Conservation (phyloP, 257 asterid genomes). For the Ballota nigra region DNA sequence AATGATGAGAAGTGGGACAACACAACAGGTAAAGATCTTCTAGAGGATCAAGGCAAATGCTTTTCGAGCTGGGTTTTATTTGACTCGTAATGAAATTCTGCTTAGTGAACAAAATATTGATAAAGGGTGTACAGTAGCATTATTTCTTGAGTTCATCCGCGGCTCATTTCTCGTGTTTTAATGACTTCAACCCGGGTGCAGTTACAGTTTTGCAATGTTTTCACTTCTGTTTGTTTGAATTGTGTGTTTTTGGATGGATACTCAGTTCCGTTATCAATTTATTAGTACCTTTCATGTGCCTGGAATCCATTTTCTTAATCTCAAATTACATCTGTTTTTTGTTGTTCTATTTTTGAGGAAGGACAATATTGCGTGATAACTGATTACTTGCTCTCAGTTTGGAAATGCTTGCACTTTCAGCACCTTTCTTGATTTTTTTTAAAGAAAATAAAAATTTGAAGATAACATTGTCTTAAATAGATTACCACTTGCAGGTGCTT, state of each 20-base stretch:
- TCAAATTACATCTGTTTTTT: too few species aligned
- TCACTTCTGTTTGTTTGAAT: slow-evolving; percentile 17
- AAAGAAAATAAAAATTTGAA: neutral
- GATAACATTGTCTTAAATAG: neutral
- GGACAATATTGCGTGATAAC: too few species aligned
- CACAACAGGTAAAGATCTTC: slow-evolving; percentile 59
- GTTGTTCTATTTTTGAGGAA: too few species aligned
- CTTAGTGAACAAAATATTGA: slow-evolving; percentile 6
- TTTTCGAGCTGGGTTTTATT: slow-evolving; percentile 18
- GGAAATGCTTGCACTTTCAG: neutral
- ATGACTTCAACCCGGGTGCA: slow-evolving; percentile 1
- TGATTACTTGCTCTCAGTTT: slow-evolving; percentile 6
- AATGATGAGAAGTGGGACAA: slow-evolving; percentile 92
- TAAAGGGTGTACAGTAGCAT: neutral
- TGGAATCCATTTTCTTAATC: too few species aligned
- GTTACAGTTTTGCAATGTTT: slow-evolving; percentile 22
- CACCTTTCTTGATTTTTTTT: neutral
- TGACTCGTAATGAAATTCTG: neutral
- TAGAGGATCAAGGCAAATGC: slow-evolving; percentile 25
- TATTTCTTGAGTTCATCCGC: neutral
- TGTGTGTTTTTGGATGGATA: neutral
- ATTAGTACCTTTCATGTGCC: too few species aligned
- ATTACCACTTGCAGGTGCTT: neutral
- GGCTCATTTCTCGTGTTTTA: slow-evolving; percentile 6
- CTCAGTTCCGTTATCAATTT: too few species aligned